Evolutionary conservation across 805 yeast genomes (phyloP).

Genomic region (Lipomyces starkeyi): DNA sequence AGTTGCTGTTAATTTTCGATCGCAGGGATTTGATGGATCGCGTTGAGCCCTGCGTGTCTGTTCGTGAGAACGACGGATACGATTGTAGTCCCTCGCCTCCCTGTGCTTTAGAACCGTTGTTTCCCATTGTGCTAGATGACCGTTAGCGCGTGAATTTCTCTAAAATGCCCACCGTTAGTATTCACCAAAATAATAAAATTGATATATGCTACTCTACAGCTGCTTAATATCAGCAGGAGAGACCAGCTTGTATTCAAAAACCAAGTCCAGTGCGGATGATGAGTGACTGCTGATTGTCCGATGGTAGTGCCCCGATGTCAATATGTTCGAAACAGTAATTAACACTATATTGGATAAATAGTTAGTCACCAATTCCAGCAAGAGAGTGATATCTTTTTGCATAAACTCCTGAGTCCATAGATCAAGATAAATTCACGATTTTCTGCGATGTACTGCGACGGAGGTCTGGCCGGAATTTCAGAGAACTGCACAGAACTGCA

Average conservation of each 20-base stretch:
- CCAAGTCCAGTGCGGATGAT: neutral
- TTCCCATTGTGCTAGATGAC: slow-evolving; percentile 45
- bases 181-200: neutral
- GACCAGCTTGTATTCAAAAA: neutral
- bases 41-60: slow-evolving; percentile 51
- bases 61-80: slow-evolving; percentile 48
- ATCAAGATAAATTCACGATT: neutral
- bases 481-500: neutral
- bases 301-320: neutral
- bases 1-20: slow-evolving; percentile 24
- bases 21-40: slow-evolving; percentile 46
- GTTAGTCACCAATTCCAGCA: neutral
- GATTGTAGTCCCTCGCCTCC: slow-evolving; percentile 40
- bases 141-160: neutral
- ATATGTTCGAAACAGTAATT: neutral
- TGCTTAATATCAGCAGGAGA: neutral
- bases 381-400: neutral
- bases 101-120: slow-evolving; percentile 46
- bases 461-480: neutral
- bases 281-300: neutral
- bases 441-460: neutral
- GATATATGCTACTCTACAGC: neutral
- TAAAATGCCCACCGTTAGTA: neutral
- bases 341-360: neutral
- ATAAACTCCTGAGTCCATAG: neutral